A percentile compares a stretch with the other conserved stretches of the same genome.
Conservation (phyloP, 1,284 basidiomycete genomes). For the Macrocystidia cucumis region DNA sequence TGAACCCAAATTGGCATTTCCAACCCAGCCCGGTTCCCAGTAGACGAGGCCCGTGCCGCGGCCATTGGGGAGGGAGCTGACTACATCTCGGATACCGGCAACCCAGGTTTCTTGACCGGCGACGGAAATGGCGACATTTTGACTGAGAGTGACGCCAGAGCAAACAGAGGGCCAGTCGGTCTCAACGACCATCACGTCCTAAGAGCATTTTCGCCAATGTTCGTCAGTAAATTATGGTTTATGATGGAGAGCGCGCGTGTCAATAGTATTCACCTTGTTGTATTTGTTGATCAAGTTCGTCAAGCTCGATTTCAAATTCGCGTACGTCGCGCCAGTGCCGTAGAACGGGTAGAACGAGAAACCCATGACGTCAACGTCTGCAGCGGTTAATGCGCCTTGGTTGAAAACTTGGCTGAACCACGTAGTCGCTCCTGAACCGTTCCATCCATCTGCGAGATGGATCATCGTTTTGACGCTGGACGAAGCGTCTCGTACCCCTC, state of each 20-base stretch:
- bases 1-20: slow-evolving; percentile 48
- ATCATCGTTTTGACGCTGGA: slow-evolving; percentile 45
- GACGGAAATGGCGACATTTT: slow-evolving; percentile 41
- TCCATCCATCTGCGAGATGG: slow-evolving; percentile 62
- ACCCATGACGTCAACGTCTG: slow-evolving; percentile 51
- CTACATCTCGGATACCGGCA: slow-evolving; percentile 36
- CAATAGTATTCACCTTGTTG: slow-evolving; percentile 39
- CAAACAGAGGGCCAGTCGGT: slow-evolving; percentile 58
- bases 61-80: slow-evolving; percentile 36
- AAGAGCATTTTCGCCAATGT: neutral
- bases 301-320: slow-evolving; percentile 41
- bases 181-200: slow-evolving; percentile 54
- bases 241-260: too few relatives aligned
- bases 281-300: slow-evolving; percentile 39
- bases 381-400: slow-evolving; percentile 37
- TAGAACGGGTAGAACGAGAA: slow-evolving; percentile 66
- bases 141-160: slow-evolving; percentile 37
- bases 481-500: slow-evolving; percentile 32
- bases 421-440: slow-evolving; percentile 33
- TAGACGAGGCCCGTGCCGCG: slow-evolving; percentile 43
- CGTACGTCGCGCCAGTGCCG: slow-evolving; percentile 44
- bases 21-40: slow-evolving; percentile 62
- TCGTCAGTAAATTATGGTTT: neutral
- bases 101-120: slow-evolving; percentile 52
- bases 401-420: slow-evolving; percentile 50